Base-by-base conservation (phyloP, 1,284 basidiomycete species). In the Amylostereum areolatum region DNA sequence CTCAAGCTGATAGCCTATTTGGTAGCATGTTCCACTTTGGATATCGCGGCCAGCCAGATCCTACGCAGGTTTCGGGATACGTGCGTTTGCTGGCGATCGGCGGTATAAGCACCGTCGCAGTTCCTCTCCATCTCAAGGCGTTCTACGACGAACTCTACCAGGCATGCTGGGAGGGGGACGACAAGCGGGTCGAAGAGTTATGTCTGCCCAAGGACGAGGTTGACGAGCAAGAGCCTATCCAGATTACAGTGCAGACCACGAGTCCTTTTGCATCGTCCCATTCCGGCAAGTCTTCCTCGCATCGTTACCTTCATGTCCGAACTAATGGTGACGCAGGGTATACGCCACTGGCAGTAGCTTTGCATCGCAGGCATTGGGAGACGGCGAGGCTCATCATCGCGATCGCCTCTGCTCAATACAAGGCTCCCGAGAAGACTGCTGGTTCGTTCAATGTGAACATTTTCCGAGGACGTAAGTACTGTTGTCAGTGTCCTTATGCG, bases 311-410 rank as follows among this genome's bases (percentile, higher is more conserved):
- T n/a, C n/a, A n/a, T n/a, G n/a, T n/a, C n/a, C n/a, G n/a, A n/a
- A n/a, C n/a, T n/a, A n/a, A n/a, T n/a, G n/a, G n/a, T n/a, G n/a
- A n/a, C n/a, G n/a, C n/a, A 73, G 72, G 71, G 27, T 63, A 64
- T 42, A 74, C 73, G 1, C 75, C 78, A 0, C 62, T 79, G 5
- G 70, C 62, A 46, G 73, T 74, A n/a, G 78, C 78, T 5, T 54
- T 79, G 12, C 57, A 59, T 18, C 68, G 66, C 9, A 67, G 74
- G 3, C 70, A 1, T 74, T 77, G 78, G 78, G 65, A 69, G 4
- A 77, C 77, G 3, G 78, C 75, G 1, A 70, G 69, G 27, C 62
- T 80, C 9, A 67, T 81, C 11, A 57, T 81, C 32, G 72, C 73
- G 2, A 77, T 80, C 49, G 70, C 75, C 5, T 60, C 63, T 4